These are phyloP conservation scores for Austroboletus festivus DNA, from an alignment of 768 basidiomycete species.

Conservation along the genomic window DNA sequence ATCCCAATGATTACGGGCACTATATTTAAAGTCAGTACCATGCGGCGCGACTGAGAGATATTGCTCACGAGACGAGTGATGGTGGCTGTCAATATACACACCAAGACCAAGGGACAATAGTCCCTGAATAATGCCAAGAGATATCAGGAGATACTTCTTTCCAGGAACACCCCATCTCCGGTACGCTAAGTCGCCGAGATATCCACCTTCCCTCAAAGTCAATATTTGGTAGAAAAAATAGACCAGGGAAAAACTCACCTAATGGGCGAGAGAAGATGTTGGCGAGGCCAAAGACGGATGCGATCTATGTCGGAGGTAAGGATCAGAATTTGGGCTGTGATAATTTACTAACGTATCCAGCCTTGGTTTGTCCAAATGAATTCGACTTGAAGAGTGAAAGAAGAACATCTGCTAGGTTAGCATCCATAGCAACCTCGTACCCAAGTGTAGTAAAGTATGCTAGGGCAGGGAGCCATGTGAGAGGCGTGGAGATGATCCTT, in stretches of 20 bases:
- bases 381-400: conserved; percentile 37
- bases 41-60: neutral
- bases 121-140: conserved; percentile 45
- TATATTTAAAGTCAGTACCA: conserved; percentile 6
- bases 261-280: conserved; percentile 50
- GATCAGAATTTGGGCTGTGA: conserved; percentile 6
- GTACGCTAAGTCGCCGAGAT: conserved; percentile 46
- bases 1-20: conserved; percentile 37
- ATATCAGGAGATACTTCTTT: conserved; percentile 48
- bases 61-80: conserved; percentile 18
- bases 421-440: conserved; percentile 55
- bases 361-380: conserved; percentile 44
- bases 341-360: conserved; percentile 54
- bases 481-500: conserved; percentile 38
- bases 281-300: conserved; percentile 41
- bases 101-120: conserved; percentile 44
- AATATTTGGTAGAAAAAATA: neutral
- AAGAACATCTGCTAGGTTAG: conserved; percentile 46
- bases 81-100: conserved; percentile 35
- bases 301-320: conserved; percentile 18
- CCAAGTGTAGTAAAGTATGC: conserved; percentile 58
- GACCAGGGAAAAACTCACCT: conserved; percentile 16
- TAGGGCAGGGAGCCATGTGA: conserved; percentile 55
- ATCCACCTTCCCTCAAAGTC: conserved; percentile 34
- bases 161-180: conserved; percentile 37